Percentiles rank a stretch among this genome's conserved stretches.
Evolutionary conservation across 139 green algal genomes (phyloP).

Genomic region (Tetradesmus lagerheimii): DNA sequence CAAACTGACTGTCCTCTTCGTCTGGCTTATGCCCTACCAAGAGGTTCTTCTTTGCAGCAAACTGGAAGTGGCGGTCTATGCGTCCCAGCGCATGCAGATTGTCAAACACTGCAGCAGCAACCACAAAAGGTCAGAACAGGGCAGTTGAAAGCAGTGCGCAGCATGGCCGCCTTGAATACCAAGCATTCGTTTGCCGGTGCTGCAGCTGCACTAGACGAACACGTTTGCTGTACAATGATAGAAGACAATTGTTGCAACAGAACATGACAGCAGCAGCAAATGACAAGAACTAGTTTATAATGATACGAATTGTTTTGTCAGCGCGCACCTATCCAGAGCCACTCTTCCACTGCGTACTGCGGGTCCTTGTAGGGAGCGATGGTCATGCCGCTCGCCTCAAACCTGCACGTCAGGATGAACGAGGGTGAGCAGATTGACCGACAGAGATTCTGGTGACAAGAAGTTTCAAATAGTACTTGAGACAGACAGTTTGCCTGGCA

Average conservation of each 20-base stretch:
- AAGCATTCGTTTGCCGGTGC: too few species aligned
- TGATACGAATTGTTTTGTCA: too few species aligned
- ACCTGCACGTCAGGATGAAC: background rate
- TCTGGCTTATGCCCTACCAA: background rate
- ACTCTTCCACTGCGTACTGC: background rate
- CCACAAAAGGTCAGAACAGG: background rate
- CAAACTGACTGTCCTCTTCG: background rate
- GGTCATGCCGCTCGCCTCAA: conserved; percentile 3
- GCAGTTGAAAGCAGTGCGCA: background rate
- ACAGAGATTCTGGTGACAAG: too few species aligned
- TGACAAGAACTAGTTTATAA: too few species aligned
- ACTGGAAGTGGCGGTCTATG: background rate
- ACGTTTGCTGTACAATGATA: too few species aligned
- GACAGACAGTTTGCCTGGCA: too few species aligned
- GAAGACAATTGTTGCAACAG: too few species aligned
- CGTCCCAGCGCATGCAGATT: background rate
- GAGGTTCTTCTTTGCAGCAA: background rate
- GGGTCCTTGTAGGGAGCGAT: background rate
- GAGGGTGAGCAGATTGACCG: too few species aligned
- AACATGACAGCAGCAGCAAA: too few species aligned
- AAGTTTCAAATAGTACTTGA: too few species aligned
- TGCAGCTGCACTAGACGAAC: too few species aligned
- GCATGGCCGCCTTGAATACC: too few species aligned
- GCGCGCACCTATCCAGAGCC: background rate
- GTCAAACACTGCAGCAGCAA: background rate